phyloP scores from a whole-genome alignment of 306 rosid species.

The Cicer judaicum region DNA sequence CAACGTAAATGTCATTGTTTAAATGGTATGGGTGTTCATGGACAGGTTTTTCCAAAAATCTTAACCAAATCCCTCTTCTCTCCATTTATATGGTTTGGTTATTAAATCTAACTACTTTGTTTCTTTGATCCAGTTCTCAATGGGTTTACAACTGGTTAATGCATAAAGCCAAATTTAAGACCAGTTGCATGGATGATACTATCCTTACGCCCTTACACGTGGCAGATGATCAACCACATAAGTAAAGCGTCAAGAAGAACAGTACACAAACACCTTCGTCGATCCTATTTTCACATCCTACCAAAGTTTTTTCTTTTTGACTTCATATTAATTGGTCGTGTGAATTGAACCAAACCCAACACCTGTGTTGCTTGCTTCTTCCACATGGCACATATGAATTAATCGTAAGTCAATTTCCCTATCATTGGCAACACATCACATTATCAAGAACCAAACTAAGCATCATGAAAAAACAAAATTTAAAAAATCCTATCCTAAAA shows the following conservation, averaged over 20 bases:
- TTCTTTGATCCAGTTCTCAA: neutral
- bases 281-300: neutral
- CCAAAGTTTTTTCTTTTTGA: neutral
- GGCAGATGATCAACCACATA: neutral
- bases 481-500: no score
- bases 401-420: neutral
- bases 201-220: neutral
- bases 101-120: neutral
- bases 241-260: neutral
- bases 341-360: neutral
- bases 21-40: neutral
- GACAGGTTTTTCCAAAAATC: neutral
- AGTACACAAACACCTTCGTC: neutral
- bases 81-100: neutral
- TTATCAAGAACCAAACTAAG: neutral
- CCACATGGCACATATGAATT: neutral
- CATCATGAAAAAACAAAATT: neutral
- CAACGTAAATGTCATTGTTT: conserved; percentile 7
- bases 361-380: neutral
- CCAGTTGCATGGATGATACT: neutral
- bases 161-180: neutral
- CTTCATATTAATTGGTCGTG: neutral
- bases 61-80: neutral
- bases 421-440: neutral
- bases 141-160: neutral